Conservation (phyloP, 441 rosid genomes). For the Mallotus japonicus region DNA sequence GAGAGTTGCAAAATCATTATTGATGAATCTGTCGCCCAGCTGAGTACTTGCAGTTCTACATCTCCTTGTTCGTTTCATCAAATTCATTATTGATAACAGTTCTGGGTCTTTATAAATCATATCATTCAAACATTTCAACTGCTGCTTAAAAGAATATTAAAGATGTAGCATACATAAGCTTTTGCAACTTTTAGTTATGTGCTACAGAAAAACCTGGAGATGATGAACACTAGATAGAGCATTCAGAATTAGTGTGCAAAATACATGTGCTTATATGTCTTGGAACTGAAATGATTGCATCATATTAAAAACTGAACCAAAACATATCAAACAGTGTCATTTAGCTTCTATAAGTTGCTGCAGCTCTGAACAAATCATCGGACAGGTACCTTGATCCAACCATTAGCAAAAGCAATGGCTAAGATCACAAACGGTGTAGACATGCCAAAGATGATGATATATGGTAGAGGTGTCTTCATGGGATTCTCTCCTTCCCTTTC, state of each 20-base stretch:
- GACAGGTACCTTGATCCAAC: conserved; percentile 88
- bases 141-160: not conserved
- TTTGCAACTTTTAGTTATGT: too few species aligned
- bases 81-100: not conserved
- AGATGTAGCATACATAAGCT: not conserved
- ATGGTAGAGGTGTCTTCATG: conserved; percentile 88
- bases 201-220: not conserved
- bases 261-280: conserved; percentile 13
- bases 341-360: not conserved
- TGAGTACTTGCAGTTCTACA: too few species aligned
- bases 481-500: conserved; percentile 95
- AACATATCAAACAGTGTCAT: not conserved
- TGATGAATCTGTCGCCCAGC: too few species aligned
- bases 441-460: conserved; percentile 86
- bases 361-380: conserved; percentile 33
- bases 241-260: conserved; percentile 14
- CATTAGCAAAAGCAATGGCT: conserved; percentile 87
- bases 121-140: not conserved
- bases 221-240: not conserved
- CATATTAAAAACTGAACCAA: not conserved
- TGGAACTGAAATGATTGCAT: conserved; percentile 14
- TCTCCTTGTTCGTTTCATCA: too few species aligned
- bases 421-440: conserved; percentile 88
- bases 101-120: not conserved
- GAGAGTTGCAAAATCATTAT: not conserved